Conservation (phyloP, 371 early-diverging fungal genomes). For the Parasitella parasitica region DNA sequence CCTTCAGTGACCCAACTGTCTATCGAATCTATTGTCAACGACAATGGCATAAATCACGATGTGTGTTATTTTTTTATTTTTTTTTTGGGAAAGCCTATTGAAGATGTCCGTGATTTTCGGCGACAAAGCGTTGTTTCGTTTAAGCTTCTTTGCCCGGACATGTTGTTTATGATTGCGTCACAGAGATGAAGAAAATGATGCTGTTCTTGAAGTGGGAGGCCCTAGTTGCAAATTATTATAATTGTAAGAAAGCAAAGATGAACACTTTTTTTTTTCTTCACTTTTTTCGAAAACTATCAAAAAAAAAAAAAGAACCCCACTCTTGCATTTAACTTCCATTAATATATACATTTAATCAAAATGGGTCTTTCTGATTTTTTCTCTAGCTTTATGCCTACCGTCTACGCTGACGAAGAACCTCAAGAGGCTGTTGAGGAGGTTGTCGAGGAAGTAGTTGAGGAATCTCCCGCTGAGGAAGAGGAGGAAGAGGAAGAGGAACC, state of each 20-base stretch:
- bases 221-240: background rate
- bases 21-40: background rate
- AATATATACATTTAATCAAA: slow-evolving; percentile 8
- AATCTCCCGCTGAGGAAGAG: slow-evolving; percentile 15
- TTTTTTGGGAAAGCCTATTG: background rate
- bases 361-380: slow-evolving; percentile 56
- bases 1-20: background rate
- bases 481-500: slow-evolving; percentile 43
- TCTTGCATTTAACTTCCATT: slow-evolving; percentile 13
- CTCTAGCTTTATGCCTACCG: slow-evolving; percentile 50
- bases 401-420: slow-evolving; percentile 44
- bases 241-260: background rate
- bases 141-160: background rate
- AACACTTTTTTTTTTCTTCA: slow-evolving; percentile 9
- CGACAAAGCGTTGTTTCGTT: too few relatives aligned
- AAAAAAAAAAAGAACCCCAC: slow-evolving; percentile 13
- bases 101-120: background rate
- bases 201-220: background rate
- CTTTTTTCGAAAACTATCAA: background rate
- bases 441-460: slow-evolving; percentile 20
- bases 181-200: background rate
- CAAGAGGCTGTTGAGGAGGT: slow-evolving; percentile 25
- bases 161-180: background rate
- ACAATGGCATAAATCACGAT: background rate
- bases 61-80: background rate